Evolutionary conservation across 164 flowering plant genomes (phyloP), one percentile per base, ranked within the genome.

Genomic region (Vitis cinerea): DNA sequence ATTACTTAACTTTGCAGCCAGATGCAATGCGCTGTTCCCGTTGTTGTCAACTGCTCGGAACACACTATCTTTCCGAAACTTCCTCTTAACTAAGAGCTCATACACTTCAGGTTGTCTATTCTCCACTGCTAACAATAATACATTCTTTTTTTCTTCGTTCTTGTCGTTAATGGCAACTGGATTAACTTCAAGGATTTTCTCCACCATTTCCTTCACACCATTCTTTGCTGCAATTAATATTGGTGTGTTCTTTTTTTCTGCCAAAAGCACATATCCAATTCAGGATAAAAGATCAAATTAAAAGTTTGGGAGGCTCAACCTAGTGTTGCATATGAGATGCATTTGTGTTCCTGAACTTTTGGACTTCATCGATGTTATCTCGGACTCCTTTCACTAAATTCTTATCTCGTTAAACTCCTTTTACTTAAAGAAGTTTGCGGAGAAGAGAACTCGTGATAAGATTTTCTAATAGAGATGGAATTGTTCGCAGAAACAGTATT

Each of bases 191-290:
- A 76, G 73, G 12, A 76, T 72, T 56, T 31, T 54, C 4, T 65
- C 64, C 37, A 77, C 73, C 51, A 77, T 77, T 58, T 72, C 76
- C 0, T 49, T n/a, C 50, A 72, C 66, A 3, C 79, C 79, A 10
- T 12, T 68, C 31, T 60, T 68, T 16, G 75, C 75, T 16, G 75
- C 75, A 4, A 72, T 10, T 27, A 72, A 13, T 60, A 72, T n/a
- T 0, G 75, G 62, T 5, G 75, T 52, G 56, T 66, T 66, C 17
- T 31, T 31, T 31, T 31, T 6, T 4, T 31, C 44, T 31, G 5
- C 44, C 44, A 31, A 4, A 31, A 31, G 44, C 44, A 31, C 27
- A 23, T 23, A 23, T 23, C 27, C 27, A 23, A 23, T 23, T 23
- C 27, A 23, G 27, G 1, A 23, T 23, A 23, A 23, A 23, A 23